Evolutionary conservation across 2,329 filamentous ascomycete genomes (phyloP).

Genomic region (Microdochium trichocladiopsis): DNA sequence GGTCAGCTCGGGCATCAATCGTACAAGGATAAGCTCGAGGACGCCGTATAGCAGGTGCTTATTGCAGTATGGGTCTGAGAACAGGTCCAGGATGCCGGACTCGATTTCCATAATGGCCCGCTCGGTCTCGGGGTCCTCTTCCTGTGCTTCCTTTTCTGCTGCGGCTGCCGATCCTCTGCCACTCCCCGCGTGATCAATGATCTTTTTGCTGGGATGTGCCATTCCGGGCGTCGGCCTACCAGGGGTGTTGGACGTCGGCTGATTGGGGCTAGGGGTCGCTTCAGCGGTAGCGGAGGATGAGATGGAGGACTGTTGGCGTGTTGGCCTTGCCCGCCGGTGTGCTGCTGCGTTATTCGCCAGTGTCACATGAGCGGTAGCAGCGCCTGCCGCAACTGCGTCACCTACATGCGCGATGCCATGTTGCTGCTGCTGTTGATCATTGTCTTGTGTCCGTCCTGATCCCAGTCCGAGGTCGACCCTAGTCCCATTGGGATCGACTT

Average conservation of each 20-base stretch:
- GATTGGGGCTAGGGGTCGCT: no score
- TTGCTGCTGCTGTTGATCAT: no score
- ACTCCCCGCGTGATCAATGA: slow-evolving; percentile 1
- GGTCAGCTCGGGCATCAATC: slow-evolving; percentile 75
- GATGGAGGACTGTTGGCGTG: not conserved
- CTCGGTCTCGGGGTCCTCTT: slow-evolving; percentile 38
- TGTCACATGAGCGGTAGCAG: slow-evolving; percentile 1
- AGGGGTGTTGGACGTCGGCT: not conserved
- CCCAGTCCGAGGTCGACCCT: not conserved
- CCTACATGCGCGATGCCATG: not conserved
- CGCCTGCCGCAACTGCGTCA: slow-evolving; percentile 1
- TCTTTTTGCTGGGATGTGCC: not conserved
- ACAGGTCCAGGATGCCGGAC: slow-evolving; percentile 60
- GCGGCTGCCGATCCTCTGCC: slow-evolving; percentile 12
- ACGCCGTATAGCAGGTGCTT: slow-evolving; percentile 82
- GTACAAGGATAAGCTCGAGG: slow-evolving; percentile 74
- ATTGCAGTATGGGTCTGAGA: slow-evolving; percentile 83
- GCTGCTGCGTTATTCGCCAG: not conserved
- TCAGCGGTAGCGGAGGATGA: no score
- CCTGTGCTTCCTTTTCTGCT: slow-evolving; percentile 19
- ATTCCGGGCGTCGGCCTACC: not conserved
- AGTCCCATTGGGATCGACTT: not conserved
- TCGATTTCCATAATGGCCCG: slow-evolving; percentile 47
- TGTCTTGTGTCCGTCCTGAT: not conserved
- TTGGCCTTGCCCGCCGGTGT: not conserved